Evolutionary conservation across 164 flowering plant genomes (phyloP).

Genomic region (Umbellularia californica): DNA sequence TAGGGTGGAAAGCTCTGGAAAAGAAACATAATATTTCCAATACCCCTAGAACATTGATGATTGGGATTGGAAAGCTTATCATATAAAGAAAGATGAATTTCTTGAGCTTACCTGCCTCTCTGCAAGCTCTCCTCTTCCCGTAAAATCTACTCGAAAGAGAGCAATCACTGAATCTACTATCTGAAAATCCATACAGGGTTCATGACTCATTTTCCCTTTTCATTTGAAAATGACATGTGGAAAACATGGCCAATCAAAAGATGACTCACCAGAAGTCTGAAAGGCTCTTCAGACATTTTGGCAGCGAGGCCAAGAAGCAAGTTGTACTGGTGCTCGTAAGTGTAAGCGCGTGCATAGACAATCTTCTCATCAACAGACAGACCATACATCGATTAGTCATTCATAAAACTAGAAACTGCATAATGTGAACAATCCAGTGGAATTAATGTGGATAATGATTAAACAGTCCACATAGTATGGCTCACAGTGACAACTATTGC

Average conservation of each 20-base stretch:
- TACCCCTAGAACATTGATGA: background rate
- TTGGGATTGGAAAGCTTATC: background rate
- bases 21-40: too few relatives aligned
- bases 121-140: constrained; percentile 98
- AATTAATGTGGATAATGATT: too few relatives aligned
- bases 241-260: background rate
- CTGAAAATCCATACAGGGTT: constrained; percentile 30
- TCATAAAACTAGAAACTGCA: too few relatives aligned
- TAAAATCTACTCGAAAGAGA: constrained; percentile 94
- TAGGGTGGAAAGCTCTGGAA: too few relatives aligned
- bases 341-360: constrained; percentile 96
- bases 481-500: too few relatives aligned
- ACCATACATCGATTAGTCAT: too few relatives aligned
- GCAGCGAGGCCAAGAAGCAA: constrained; percentile 94
- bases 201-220: background rate
- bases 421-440: too few relatives aligned
- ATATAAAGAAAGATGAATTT: background rate
- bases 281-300: constrained; percentile 97
- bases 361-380: constrained; percentile 37
- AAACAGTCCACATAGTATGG: too few relatives aligned
- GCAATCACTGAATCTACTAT: constrained; percentile 96
- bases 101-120: constrained; percentile 70
- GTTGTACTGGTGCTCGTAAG: constrained; percentile 95
- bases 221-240: background rate
- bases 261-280: constrained; percentile 72